Evolutionary conservation across 306 rosid species (phyloP).

Genomic region (Inga oerstediana): DNA sequence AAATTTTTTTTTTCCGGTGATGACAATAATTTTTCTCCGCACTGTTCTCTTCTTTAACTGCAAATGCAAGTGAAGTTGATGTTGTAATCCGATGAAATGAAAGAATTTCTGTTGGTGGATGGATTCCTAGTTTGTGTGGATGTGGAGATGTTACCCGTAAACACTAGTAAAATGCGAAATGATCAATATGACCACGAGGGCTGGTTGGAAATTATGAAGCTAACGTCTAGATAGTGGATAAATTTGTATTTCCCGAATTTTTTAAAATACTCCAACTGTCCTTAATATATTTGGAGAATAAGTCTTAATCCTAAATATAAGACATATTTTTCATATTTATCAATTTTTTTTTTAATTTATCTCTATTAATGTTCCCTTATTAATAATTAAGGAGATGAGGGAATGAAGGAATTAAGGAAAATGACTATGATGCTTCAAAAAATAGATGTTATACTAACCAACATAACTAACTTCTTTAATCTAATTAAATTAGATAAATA

Average conservation of each 20-base stretch:
- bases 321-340: no score
- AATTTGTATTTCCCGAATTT: neutral
- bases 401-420: no score
- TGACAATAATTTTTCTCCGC: neutral
- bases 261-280: neutral
- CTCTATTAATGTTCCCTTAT: rapidly evolving
- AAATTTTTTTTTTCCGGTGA: neutral
- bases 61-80: neutral
- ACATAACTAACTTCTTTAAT: no score
- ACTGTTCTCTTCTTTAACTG: neutral
- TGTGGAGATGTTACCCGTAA: neutral
- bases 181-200: neutral
- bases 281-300: no score
- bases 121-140: neutral
- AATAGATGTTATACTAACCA: no score
- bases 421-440: no score
- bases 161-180: neutral
- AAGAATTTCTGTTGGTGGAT: neutral
- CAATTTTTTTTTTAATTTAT: no score
- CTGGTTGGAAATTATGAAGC: neutral
- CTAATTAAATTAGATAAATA: no score
- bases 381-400: no score
- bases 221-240: neutral
- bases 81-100: neutral
- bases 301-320: no score